These are phyloP conservation scores for Pythium aristosporum DNA, from an alignment of 352 stramenopile genomes.

Conservation along the genomic window DNA sequence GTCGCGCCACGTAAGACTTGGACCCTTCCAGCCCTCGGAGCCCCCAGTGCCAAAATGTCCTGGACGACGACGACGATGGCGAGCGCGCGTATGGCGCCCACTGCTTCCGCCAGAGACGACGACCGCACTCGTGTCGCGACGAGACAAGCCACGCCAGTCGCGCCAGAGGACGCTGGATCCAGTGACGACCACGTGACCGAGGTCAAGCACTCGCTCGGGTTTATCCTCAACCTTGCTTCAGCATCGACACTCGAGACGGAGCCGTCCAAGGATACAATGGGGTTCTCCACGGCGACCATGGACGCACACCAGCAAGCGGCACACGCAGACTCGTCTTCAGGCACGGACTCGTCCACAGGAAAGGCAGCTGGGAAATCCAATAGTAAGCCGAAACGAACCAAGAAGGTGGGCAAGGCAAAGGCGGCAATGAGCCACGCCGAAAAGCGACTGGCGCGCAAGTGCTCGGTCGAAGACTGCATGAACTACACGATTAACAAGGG, in stretches of 20 bases:
- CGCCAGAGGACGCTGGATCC: neutral
- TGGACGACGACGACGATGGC: too few relatives aligned
- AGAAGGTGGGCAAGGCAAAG: neutral
- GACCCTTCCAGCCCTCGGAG: too few relatives aligned
- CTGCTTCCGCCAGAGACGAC: too few relatives aligned
- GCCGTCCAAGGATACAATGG: too few relatives aligned
- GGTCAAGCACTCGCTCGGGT: constrained; percentile 2
- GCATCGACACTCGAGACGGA: too few relatives aligned
- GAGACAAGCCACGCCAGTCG: too few relatives aligned
- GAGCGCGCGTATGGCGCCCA: too few relatives aligned
- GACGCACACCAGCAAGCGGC: too few relatives aligned
- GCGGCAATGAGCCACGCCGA: constrained; percentile 1
- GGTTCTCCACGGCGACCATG: too few relatives aligned
- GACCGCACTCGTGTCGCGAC: too few relatives aligned
- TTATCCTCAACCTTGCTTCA: neutral
- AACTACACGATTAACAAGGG: constrained; percentile 51
- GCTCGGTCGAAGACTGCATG: constrained; percentile 31
- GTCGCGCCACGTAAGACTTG: too few relatives aligned
- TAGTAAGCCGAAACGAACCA: neutral
- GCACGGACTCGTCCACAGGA: neutral
- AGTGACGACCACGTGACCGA: neutral
- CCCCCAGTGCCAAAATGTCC: too few relatives aligned
- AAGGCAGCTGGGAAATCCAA: neutral
- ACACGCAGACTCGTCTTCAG: neutral
- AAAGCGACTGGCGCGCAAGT: constrained; percentile 32